Conservation (phyloP, 495 filamentous ascomycete species). For the Collariella sp. region DNA sequence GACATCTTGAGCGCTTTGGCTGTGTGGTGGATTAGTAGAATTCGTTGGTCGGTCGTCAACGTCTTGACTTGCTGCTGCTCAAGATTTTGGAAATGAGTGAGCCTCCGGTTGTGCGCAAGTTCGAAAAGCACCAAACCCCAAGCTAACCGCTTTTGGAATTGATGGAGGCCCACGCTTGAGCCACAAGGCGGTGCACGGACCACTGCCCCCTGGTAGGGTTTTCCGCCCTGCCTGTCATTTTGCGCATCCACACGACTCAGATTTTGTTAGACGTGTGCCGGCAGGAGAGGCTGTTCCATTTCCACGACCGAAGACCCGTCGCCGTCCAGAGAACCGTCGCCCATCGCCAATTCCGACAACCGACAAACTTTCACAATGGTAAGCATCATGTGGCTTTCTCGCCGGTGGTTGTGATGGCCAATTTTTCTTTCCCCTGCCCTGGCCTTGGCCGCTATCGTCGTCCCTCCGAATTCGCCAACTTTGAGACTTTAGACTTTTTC, state of each 20-base stretch:
- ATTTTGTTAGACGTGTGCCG: conserved; percentile 25
- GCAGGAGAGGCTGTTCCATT: conserved; percentile 22
- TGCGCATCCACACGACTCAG: conserved; percentile 30
- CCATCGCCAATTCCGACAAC: conserved; percentile 28
- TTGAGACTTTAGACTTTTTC: background rate
- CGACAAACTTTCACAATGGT: conserved; percentile 26
- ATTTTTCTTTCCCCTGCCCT: background rate
- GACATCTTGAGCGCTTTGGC: conserved; percentile 53
- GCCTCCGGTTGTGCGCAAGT: conserved; percentile 29
- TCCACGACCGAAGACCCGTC: conserved; percentile 22
- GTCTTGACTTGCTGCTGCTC: conserved; percentile 24
- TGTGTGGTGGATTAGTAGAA: conserved; percentile 34
- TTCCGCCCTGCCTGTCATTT: conserved; percentile 29
- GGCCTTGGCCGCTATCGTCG: background rate
- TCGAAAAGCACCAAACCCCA: conserved; percentile 29
- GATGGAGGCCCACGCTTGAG: conserved; percentile 6
- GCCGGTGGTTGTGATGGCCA: background rate
- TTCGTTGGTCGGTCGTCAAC: conserved; percentile 31
- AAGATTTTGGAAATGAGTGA: conserved; percentile 32
- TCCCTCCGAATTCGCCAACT: background rate
- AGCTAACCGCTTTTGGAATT: conserved; percentile 27
- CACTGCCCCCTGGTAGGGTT: conserved; percentile 24
- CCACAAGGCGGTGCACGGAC: conserved; percentile 16
- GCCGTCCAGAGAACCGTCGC: conserved; percentile 25
- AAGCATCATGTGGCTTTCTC: conserved; percentile 5